Evolutionary conservation across 176 grass and related monocot genomes (phyloP).

Genomic region (Oryza rufipogon): DNA sequence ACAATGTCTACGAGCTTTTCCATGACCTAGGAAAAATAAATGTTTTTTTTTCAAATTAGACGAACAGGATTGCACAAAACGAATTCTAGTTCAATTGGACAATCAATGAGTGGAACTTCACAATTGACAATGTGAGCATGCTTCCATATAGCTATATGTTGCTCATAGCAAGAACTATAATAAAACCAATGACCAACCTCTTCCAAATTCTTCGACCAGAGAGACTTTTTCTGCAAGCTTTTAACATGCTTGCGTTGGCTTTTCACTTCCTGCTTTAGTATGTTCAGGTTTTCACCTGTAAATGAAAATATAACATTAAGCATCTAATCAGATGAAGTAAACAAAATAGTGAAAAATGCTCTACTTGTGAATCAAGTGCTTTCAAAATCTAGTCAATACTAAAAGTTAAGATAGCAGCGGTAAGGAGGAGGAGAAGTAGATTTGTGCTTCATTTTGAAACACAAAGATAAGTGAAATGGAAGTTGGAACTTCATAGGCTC

Average conservation of each 20-base stretch:
- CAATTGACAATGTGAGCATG: slow-evolving; percentile 19
- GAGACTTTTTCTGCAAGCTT: slow-evolving; percentile 82
- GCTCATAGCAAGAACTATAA: slow-evolving; percentile 37
- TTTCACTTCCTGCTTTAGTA: slow-evolving; percentile 93
- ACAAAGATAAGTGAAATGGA: slow-evolving; percentile 8
- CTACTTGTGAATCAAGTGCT: neutral
- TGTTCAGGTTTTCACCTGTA: slow-evolving; percentile 80
- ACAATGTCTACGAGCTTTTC: slow-evolving; percentile 97
- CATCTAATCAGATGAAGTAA: slow-evolving; percentile 18
- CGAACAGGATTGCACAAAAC: slow-evolving; percentile 5
- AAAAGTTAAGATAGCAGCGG: slow-evolving; percentile 11
- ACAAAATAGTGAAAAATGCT: slow-evolving; percentile 8
- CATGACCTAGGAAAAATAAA: slow-evolving; percentile 72
- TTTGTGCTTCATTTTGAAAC: neutral
- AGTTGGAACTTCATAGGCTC: neutral
- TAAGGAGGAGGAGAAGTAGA: neutral
- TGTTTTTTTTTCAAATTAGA: slow-evolving; percentile 22
- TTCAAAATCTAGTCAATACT: slow-evolving; percentile 21
- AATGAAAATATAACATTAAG: slow-evolving; percentile 41
- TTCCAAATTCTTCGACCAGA: slow-evolving; percentile 96
- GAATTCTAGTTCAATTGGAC: slow-evolving; percentile 5
- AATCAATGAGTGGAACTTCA: slow-evolving; percentile 15
- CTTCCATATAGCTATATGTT: slow-evolving; percentile 22
- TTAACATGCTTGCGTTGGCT: slow-evolving; percentile 84
- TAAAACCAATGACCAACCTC: slow-evolving; percentile 71